Conservation (phyloP, 2,329 filamentous ascomycete genomes). For the Colletotrichum camelliae region DNA sequence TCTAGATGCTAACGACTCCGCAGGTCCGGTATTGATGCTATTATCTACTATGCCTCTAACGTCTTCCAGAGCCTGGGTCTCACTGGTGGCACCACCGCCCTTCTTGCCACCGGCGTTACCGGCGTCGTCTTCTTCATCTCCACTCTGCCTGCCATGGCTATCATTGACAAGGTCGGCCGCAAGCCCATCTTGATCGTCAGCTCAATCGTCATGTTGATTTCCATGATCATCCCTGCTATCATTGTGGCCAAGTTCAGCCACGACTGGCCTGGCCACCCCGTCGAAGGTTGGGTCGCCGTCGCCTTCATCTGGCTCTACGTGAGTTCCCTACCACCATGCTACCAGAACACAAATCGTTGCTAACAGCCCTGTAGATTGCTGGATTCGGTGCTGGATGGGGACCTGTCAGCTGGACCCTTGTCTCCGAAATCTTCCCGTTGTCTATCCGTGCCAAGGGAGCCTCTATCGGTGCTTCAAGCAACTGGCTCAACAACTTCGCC, state of each 20-base stretch:
- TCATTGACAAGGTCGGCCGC: slow-evolving; percentile 46
- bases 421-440: slow-evolving; percentile 44
- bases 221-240: slow-evolving; percentile 44
- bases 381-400: slow-evolving; percentile 36
- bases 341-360: too few species aligned
- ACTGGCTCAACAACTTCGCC: slow-evolving; percentile 53
- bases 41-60: slow-evolving; percentile 56
- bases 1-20: slow-evolving; percentile 2
- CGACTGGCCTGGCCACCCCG: slow-evolving; percentile 38
- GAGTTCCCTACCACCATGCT: background rate
- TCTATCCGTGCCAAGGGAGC: slow-evolving; percentile 42
- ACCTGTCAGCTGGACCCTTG: slow-evolving; percentile 37
- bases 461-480: slow-evolving; percentile 45
- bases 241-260: slow-evolving; percentile 42
- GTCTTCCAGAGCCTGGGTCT: slow-evolving; percentile 71
- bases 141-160: slow-evolving; percentile 34
- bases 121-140: slow-evolving; percentile 55
- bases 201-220: slow-evolving; percentile 41
- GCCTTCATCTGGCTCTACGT: slow-evolving; percentile 36
- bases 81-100: slow-evolving; percentile 60
- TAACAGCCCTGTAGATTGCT: background rate
- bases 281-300: slow-evolving; percentile 44
- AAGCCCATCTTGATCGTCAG: slow-evolving; percentile 43
- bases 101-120: slow-evolving; percentile 68
- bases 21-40: slow-evolving; percentile 35